These are phyloP conservation scores for Bacidia gigantensis DNA, from an alignment of 495 filamentous ascomycete genomes.

Conservation along the genomic window DNA sequence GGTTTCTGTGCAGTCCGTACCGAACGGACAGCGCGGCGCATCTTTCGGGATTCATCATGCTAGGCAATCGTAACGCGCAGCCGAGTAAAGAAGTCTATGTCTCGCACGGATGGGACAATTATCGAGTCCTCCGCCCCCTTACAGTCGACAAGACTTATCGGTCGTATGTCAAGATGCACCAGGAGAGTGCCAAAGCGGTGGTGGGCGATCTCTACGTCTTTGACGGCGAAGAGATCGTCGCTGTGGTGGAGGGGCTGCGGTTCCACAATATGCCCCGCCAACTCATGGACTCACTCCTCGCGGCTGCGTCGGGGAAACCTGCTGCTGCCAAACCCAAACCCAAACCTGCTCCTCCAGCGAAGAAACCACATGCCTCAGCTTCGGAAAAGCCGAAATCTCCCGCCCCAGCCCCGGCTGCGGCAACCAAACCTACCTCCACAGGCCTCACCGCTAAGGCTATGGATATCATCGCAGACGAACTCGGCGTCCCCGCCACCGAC, in stretches of 20 bases:
- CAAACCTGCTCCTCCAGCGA: neutral
- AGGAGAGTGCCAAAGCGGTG: slow-evolving; percentile 32
- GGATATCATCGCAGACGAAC: slow-evolving; percentile 19
- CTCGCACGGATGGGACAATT: slow-evolving; percentile 50
- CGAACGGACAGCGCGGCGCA: slow-evolving; percentile 32
- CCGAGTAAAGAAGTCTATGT: slow-evolving; percentile 46
- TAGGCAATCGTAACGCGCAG: slow-evolving; percentile 45
- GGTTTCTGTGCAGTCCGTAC: slow-evolving; percentile 26
- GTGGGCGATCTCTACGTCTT: slow-evolving; percentile 46
- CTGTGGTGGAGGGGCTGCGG: neutral
- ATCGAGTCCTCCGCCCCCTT: slow-evolving; percentile 44
- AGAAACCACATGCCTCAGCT: neutral
- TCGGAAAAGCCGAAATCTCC: too few species aligned
- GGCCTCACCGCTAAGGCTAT: neutral
- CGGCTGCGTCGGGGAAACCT: neutral
- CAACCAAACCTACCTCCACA: too few species aligned
- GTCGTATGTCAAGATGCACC: slow-evolving; percentile 48
- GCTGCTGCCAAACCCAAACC: neutral
- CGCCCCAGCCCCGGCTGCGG: too few species aligned
- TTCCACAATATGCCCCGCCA: slow-evolving; percentile 31
- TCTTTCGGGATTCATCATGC: slow-evolving; percentile 44
- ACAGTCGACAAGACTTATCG: slow-evolving; percentile 40
- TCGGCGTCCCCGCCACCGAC: slow-evolving; percentile 17
- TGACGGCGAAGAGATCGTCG: slow-evolving; percentile 40
- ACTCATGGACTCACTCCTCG: slow-evolving; percentile 30